phyloP scores from a whole-genome alignment of 2,329 filamentous ascomycete genomes.

The Beauveria sp. region DNA sequence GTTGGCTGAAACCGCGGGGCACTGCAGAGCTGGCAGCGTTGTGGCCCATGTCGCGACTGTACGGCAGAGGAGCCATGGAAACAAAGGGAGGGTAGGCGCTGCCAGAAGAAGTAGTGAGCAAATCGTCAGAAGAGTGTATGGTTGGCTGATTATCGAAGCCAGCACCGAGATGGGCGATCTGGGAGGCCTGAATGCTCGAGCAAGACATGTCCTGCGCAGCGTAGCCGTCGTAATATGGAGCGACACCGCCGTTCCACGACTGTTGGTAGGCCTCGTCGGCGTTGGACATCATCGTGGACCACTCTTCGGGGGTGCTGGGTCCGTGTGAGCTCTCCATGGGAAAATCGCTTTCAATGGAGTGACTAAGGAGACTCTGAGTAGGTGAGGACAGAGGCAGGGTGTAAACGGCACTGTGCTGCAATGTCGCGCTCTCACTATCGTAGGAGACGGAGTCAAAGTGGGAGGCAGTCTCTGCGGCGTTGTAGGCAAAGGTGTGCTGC shows the following conservation, averaged over 20 bases:
- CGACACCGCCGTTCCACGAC: conserved; percentile 6
- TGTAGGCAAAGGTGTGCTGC: conserved; percentile 13
- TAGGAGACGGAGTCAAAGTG: conserved; percentile 5
- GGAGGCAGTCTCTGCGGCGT: conserved; percentile 9
- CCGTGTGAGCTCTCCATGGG: conserved; percentile 22
- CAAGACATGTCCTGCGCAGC: conserved; percentile 8
- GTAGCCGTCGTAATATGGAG: conserved; percentile 10
- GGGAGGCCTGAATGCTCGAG: conserved; percentile 3
- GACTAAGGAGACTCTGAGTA: conserved; percentile 30
- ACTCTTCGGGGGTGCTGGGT: conserved; percentile 32
- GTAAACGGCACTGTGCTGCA: conserved; percentile 27
- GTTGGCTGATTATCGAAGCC: conserved; percentile 3
- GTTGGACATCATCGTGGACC: conserved; percentile 24
- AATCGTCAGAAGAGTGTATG: conserved; percentile 1
- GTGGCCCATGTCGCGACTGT: conserved; percentile 1
- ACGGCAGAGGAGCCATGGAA: conserved; percentile 6
- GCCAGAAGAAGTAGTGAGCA: neutral
- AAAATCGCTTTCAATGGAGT: conserved; percentile 32
- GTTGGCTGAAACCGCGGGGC: conserved; percentile 10
- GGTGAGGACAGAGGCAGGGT: conserved; percentile 30
- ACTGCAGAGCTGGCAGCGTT: neutral
- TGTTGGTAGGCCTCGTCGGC: conserved; percentile 7
- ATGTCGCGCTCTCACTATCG: conserved; percentile 15
- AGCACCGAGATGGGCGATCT: conserved; percentile 9
- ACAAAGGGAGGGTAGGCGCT: conserved; percentile 11